These are phyloP conservation scores for Mayamaea pseudoterrestris DNA, from an alignment of 108 stramenopile species.

Conservation along the genomic window DNA sequence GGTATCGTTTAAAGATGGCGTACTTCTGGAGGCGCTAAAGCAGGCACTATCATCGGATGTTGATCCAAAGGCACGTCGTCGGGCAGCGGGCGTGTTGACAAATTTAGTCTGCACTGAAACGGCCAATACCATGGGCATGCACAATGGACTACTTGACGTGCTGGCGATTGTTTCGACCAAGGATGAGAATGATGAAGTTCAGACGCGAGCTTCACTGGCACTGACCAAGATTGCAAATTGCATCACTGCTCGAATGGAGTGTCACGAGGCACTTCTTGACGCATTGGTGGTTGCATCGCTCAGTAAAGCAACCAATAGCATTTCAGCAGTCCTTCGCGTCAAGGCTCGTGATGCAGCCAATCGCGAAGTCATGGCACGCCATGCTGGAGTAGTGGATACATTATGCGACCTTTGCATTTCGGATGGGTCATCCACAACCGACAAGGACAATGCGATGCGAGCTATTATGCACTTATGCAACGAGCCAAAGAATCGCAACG, in stretches of 20 bases:
- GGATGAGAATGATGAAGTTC: slow-evolving; percentile 61
- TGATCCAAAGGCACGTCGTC: slow-evolving; percentile 43
- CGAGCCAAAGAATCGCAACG: slow-evolving; percentile 47
- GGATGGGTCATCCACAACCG: slow-evolving; percentile 16
- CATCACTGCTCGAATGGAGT: slow-evolving; percentile 45
- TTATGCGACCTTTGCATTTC: slow-evolving; percentile 36
- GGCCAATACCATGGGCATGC: slow-evolving; percentile 51
- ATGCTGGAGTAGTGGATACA: slow-evolving; percentile 61
- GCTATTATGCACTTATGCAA: slow-evolving; percentile 77
- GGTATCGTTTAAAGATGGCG: slow-evolving; percentile 47
- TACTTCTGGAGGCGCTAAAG: slow-evolving; percentile 67
- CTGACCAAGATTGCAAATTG: slow-evolving; percentile 68
- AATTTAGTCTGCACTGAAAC: slow-evolving; percentile 78
- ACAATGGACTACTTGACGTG: slow-evolving; percentile 56
- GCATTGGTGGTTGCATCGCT: slow-evolving; percentile 68
- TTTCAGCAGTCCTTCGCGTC: slow-evolving; percentile 68
- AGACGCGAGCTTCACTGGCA: slow-evolving; percentile 60
- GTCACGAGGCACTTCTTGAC: slow-evolving; percentile 44
- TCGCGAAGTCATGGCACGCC: slow-evolving; percentile 49
- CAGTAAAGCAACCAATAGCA: slow-evolving; percentile 36
- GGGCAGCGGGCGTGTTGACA: slow-evolving; percentile 71
- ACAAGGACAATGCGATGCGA: slow-evolving; percentile 69
- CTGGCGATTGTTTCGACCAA: slow-evolving; percentile 49
- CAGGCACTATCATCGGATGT: slow-evolving; percentile 36
- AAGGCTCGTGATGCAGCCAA: slow-evolving; percentile 73